Evolutionary conservation across 176 grass and related monocot genomes (phyloP).

Genomic region (Raddia guianensis): DNA sequence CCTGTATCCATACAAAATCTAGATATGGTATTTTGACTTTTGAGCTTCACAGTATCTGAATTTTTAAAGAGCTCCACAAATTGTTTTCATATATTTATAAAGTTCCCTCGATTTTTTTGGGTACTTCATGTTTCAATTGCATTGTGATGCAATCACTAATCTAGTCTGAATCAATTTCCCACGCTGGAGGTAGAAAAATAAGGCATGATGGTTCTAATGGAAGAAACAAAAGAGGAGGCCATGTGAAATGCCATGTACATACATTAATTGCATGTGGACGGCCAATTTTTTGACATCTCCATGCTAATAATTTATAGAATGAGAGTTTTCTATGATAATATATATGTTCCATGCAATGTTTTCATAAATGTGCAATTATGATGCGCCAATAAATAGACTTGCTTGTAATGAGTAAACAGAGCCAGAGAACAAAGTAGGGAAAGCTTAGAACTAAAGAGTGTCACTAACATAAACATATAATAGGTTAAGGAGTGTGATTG

Average conservation of each 20-base stretch:
- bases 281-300: not conserved
- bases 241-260: not conserved
- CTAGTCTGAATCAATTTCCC: not conserved
- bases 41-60: not conserved
- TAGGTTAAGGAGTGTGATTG: not conserved
- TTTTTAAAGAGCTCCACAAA: slow-evolving; percentile 12
- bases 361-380: not conserved
- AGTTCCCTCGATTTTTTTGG: slow-evolving; percentile 1
- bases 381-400: slow-evolving; percentile 1
- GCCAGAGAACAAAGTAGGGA: not conserved
- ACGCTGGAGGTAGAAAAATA: not conserved
- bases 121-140: not conserved
- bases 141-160: not conserved
- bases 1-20: not conserved
- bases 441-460: not conserved
- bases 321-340: not conserved
- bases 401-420: not conserved
- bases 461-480: not conserved
- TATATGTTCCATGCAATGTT: not conserved
- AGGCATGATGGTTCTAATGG: not conserved
- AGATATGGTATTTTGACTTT: slow-evolving; percentile 22
- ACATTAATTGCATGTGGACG: not conserved
- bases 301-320: slow-evolving; percentile 19
- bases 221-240: not conserved
- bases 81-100: not conserved